These are phyloP conservation scores for Tylopilus vinaceipallidus DNA, from an alignment of 768 basidiomycete species.

Conservation along the genomic window DNA sequence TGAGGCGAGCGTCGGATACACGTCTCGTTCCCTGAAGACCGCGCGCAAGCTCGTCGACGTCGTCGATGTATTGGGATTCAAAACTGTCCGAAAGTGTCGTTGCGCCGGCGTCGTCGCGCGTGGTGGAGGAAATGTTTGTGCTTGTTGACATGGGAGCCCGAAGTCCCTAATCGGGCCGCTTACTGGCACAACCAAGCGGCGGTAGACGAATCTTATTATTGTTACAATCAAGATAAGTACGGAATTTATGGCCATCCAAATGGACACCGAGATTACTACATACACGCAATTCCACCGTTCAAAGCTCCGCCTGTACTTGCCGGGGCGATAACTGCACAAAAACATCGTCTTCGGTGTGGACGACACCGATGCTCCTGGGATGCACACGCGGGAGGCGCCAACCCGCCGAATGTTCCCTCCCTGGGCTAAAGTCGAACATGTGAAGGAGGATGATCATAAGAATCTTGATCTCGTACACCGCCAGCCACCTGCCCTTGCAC, in stretches of 20 bases:
- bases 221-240: too few relatives aligned
- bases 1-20: background rate
- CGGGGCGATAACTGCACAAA: slow-evolving; percentile 7
- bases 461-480: slow-evolving; percentile 23
- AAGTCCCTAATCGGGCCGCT: too few relatives aligned
- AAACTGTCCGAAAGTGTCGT: background rate
- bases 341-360: slow-evolving; percentile 22
- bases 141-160: slow-evolving; percentile 14
- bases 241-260: background rate
- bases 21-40: background rate
- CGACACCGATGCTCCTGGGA: slow-evolving; percentile 8
- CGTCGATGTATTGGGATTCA: background rate
- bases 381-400: slow-evolving; percentile 15
- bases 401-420: background rate
- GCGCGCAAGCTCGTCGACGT: background rate
- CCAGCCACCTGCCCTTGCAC: slow-evolving; percentile 28
- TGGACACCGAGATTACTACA: too few relatives aligned
- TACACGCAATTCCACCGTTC: background rate
- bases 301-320: background rate
- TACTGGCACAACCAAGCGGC: too few relatives aligned
- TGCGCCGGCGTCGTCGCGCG: slow-evolving; percentile 13
- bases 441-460: slow-evolving; percentile 15
- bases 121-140: slow-evolving; percentile 9
- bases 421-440: slow-evolving; percentile 14
- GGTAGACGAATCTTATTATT: too few relatives aligned